Conservation (phyloP, 306 rosid species). For the Myrica gale region DNA sequence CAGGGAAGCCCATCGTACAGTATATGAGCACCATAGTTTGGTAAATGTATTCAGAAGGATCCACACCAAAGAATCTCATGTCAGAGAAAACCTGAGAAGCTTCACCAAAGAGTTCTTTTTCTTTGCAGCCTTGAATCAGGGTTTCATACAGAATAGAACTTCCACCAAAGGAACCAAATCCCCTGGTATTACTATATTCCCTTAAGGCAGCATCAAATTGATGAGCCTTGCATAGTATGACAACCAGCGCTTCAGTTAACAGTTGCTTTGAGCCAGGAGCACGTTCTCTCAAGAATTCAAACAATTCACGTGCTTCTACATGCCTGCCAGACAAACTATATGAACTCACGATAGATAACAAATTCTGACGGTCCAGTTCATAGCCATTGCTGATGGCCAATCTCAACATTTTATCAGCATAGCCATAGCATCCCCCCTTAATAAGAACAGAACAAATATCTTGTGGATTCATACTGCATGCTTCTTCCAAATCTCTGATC, state of each 20-base stretch:
- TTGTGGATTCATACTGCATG: slow-evolving; percentile 67
- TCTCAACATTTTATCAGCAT: slow-evolving; percentile 72
- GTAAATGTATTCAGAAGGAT: slow-evolving; percentile 60
- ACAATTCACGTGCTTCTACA: slow-evolving; percentile 79
- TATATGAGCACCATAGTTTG: slow-evolving; percentile 60
- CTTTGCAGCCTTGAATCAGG: slow-evolving; percentile 64
- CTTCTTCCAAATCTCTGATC: slow-evolving; percentile 67
- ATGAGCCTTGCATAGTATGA: slow-evolving; percentile 74
- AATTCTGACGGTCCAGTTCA: slow-evolving; percentile 65
- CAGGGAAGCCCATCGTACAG: slow-evolving; percentile 73
- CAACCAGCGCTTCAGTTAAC: slow-evolving; percentile 70
- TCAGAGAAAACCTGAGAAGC: slow-evolving; percentile 86
- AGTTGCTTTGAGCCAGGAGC: slow-evolving; percentile 57
- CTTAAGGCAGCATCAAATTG: slow-evolving; percentile 71
- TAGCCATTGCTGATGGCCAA: slow-evolving; percentile 65
- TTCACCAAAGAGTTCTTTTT: slow-evolving; percentile 58
- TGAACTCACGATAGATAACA: slow-evolving; percentile 67
- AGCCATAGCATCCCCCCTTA: slow-evolving; percentile 73
- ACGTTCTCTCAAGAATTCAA: slow-evolving; percentile 70
- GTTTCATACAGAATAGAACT: slow-evolving; percentile 66
- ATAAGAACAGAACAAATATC: slow-evolving; percentile 74
- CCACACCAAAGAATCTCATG: slow-evolving; percentile 74
- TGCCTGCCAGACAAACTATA: slow-evolving; percentile 79
- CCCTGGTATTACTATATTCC: slow-evolving; percentile 58
- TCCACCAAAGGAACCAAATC: slow-evolving; percentile 50